These are phyloP conservation scores for Citrus inodora DNA, from an alignment of 345 rosid genomes.

Conservation along the genomic window DNA sequence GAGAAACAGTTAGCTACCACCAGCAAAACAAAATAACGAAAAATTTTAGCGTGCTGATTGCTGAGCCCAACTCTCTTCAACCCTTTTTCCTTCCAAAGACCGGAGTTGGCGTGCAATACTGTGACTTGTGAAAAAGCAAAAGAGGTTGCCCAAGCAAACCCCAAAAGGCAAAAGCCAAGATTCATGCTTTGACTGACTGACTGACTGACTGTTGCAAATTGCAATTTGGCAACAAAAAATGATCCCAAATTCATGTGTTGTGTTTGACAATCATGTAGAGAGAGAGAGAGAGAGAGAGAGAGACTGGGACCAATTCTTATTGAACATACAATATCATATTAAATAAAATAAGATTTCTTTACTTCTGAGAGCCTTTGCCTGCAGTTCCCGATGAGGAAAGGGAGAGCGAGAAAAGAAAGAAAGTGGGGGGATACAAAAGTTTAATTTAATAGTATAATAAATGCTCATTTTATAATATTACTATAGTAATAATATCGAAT, in stretches of 20 bases:
- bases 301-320: constrained; percentile 18
- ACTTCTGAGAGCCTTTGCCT: constrained; percentile 6
- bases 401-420: constrained; percentile 10
- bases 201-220: constrained; percentile 7
- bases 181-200: constrained; percentile 20
- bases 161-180: too few species aligned
- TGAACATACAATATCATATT: neutral
- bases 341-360: neutral
- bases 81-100: neutral
- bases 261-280: constrained; percentile 26
- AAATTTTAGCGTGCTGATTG: too few species aligned
- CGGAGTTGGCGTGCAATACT: too few species aligned
- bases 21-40: neutral
- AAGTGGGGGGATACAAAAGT: constrained; percentile 14
- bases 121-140: too few species aligned
- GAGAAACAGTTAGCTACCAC: neutral
- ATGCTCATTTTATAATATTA: neutral
- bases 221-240: constrained; percentile 17
- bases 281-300: constrained; percentile 4
- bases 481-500: neutral
- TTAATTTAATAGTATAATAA: neutral
- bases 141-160: too few species aligned
- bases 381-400: constrained; percentile 33
- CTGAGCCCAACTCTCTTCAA: too few species aligned
- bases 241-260: constrained; percentile 9